Conservation (phyloP, 1,284 basidiomycete species). For the Sporisorium iseilematis-ciliati region DNA sequence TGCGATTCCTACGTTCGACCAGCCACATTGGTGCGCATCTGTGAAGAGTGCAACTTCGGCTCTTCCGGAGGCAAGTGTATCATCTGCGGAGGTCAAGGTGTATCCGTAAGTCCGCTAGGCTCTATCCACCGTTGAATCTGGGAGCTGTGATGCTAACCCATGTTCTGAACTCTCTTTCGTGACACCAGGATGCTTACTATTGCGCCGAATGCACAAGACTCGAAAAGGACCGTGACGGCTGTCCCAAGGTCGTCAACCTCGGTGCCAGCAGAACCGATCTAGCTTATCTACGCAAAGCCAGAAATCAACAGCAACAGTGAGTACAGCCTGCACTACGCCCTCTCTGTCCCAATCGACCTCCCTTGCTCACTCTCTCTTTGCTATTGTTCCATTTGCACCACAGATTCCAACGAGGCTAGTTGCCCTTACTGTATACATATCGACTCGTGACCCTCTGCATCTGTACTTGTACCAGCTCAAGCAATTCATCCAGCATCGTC, state of each 20-base stretch:
- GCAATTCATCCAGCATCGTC: conserved; percentile 12
- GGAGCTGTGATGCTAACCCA: not conserved
- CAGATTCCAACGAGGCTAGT: conserved; percentile 41
- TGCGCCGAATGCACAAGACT: conserved; percentile 81
- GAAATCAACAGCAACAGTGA: conserved; percentile 55
- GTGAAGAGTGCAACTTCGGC: conserved; percentile 98
- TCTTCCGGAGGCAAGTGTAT: conserved; percentile 97
- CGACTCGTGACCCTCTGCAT: conserved; percentile 1
- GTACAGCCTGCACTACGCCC: not conserved
- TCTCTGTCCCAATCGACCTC: not conserved
- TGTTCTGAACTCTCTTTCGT: not conserved
- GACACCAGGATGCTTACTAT: conserved; percentile 66
- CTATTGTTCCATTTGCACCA: not conserved
- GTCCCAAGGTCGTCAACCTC: conserved; percentile 97
- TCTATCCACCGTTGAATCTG: not conserved
- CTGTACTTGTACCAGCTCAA: conserved; percentile 35
- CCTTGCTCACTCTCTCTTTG: not conserved
- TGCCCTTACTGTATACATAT: not conserved
- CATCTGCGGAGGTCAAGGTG: conserved; percentile 76
- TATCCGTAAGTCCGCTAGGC: conserved; percentile 54
- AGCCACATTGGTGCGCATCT: conserved; percentile 95
- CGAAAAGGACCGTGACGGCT: conserved; percentile 98
- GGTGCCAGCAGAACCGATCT: conserved; percentile 73
- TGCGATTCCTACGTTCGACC: conserved; percentile 99
- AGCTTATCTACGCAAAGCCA: conserved; percentile 60